These are phyloP conservation scores for Saccharomyces paradoxus DNA, from an alignment of 805 yeast species.

Conservation along the genomic window DNA sequence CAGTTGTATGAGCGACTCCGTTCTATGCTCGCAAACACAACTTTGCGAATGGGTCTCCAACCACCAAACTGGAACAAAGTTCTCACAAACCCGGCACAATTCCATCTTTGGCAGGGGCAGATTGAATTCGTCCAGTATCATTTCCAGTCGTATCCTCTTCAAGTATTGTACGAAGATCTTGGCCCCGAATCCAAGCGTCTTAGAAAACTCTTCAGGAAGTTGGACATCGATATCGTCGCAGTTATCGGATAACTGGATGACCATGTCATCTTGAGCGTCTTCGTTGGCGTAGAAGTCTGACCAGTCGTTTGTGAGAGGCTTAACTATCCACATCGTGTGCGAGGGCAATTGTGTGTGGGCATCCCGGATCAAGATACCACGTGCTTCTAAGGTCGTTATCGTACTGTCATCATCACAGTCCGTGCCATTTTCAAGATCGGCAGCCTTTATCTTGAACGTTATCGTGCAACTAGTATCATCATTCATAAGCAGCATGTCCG, in stretches of 20 bases:
- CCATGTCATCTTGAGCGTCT: background rate
- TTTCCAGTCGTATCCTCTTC: constrained; percentile 52
- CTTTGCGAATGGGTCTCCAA: constrained; percentile 82
- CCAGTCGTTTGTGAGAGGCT: constrained; percentile 49
- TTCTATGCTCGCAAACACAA: constrained; percentile 77
- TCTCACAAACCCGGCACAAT: constrained; percentile 88
- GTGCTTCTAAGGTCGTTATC: constrained; percentile 77
- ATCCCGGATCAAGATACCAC: constrained; percentile 78
- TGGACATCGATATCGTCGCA: constrained; percentile 1
- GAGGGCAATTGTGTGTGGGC: constrained; percentile 48
- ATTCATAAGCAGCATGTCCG: constrained; percentile 59
- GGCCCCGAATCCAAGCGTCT: constrained; percentile 81
- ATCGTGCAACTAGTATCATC: constrained; percentile 67
- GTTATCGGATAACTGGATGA: constrained; percentile 33
- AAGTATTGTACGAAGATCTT: constrained; percentile 74
- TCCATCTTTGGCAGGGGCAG: constrained; percentile 77
- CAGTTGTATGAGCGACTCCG: constrained; percentile 65
- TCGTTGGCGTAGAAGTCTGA: background rate
- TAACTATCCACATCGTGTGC: constrained; percentile 89
- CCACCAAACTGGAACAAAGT: constrained; percentile 92
- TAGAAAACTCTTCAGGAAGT: constrained; percentile 61
- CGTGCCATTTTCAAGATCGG: constrained; percentile 3
- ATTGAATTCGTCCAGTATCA: constrained; percentile 51
- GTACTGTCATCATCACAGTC: constrained; percentile 35
- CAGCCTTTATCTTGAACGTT: constrained; percentile 42